These are phyloP conservation scores for Ichthyophthirius multifiliis DNA, from an alignment of 169 alveolate genomes.

Conservation along the genomic window DNA sequence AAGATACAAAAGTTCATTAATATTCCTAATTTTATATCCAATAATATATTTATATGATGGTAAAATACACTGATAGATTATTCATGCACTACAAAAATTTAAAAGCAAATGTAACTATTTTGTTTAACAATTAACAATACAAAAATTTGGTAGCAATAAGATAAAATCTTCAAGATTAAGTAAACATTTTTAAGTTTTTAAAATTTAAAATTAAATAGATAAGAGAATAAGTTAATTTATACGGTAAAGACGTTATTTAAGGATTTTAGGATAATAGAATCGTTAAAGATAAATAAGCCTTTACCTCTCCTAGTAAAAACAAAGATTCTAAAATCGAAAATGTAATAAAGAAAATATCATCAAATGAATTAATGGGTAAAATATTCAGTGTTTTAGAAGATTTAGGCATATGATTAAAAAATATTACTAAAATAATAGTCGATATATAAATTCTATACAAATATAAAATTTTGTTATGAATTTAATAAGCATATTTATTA, in stretches of 20 bases:
- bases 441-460: too few species aligned
- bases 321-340: slow-evolving; percentile 14
- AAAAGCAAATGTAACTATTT: slow-evolving; percentile 32
- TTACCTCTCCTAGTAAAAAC: not conserved
- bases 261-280: slow-evolving; percentile 46
- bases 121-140: slow-evolving; percentile 37
- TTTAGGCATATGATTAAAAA: slow-evolving; percentile 27
- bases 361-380: not conserved
- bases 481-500: too few species aligned
- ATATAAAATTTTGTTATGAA: too few species aligned
- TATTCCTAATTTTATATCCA: slow-evolving; percentile 60
- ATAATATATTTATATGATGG: slow-evolving; percentile 20
- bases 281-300: not conserved
- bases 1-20: not conserved
- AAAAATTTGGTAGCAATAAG: slow-evolving; percentile 40
- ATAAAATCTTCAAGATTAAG: slow-evolving; percentile 26
- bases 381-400: slow-evolving; percentile 39
- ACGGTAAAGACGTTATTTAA: slow-evolving; percentile 49
- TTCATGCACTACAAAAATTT: slow-evolving; percentile 24
- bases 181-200: not conserved
- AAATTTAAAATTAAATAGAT: not conserved
- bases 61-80: slow-evolving; percentile 39
- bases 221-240: slow-evolving; percentile 33
- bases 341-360: not conserved
- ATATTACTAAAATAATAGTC: too few species aligned